These are phyloP conservation scores for Cladosporium velox DNA, from an alignment of 2,329 filamentous ascomycete species.

Conservation along the genomic window DNA sequence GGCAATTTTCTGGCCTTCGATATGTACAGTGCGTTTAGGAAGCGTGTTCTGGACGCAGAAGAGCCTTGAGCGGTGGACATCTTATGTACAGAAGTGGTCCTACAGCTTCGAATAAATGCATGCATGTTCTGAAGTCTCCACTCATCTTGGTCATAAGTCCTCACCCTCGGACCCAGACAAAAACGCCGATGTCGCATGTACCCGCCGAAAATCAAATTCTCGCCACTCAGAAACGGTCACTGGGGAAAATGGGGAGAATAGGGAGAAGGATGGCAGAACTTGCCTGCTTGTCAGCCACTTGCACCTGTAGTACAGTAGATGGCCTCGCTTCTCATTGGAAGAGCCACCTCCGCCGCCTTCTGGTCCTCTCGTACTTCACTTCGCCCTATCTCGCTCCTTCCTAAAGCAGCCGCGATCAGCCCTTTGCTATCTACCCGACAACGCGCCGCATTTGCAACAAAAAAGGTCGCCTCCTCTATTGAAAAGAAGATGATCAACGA, in stretches of 20 bases:
- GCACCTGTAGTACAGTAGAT: conserved; percentile 11
- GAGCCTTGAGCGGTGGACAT: not conserved
- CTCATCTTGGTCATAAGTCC: not conserved
- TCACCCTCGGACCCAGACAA: not conserved
- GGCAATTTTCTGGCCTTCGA: not conserved
- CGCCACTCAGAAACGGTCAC: not conserved
- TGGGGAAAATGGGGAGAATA: conserved; percentile 5
- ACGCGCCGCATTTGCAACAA: conserved; percentile 21
- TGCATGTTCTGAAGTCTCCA: not conserved
- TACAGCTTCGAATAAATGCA: not conserved
- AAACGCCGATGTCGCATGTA: conserved; percentile 1
- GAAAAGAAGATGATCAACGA: conserved; percentile 43
- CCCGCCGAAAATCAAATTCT: not conserved
- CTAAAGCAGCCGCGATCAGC: conserved; percentile 15
- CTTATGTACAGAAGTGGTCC: not conserved
- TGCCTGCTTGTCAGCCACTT: not conserved
- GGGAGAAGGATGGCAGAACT: conserved; percentile 1
- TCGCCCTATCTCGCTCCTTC: conserved; percentile 18
- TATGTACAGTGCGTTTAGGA: not conserved
- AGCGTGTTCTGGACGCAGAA: not conserved
- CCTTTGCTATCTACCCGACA: conserved; percentile 8
- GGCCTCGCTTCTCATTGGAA: conserved; percentile 22
- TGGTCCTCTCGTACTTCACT: conserved; percentile 18
- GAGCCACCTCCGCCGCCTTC: conserved; percentile 20
- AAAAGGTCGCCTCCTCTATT: conserved; percentile 1